These are phyloP conservation scores for Elsinoe perseae DNA, from an alignment of 2,329 filamentous ascomycete species.

Conservation along the genomic window DNA sequence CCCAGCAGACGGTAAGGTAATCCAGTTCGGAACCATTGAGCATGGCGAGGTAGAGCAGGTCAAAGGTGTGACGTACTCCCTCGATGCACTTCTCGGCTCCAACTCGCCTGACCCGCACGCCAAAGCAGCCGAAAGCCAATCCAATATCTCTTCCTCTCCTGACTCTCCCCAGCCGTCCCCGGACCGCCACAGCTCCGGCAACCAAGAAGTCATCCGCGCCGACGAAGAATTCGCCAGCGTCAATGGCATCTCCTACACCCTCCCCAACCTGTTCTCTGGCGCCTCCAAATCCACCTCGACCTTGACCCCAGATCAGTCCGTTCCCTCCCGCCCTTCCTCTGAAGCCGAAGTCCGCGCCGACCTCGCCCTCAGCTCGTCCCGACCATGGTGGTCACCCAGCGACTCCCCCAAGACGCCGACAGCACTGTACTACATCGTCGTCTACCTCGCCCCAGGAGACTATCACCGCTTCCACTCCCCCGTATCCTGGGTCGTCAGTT, in stretches of 20 bases:
- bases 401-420: slow-evolving; percentile 41
- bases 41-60: slow-evolving; percentile 96
- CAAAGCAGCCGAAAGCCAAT: slow-evolving; percentile 39
- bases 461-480: slow-evolving; percentile 98
- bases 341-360: slow-evolving; percentile 79
- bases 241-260: slow-evolving; percentile 91
- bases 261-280: slow-evolving; percentile 83
- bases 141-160: slow-evolving; percentile 31
- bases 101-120: slow-evolving; percentile 43
- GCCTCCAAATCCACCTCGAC: slow-evolving; percentile 14
- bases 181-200: slow-evolving; percentile 33
- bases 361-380: slow-evolving; percentile 58
- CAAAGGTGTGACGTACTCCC: slow-evolving; percentile 95
- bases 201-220: slow-evolving; percentile 60
- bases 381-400: slow-evolving; percentile 43
- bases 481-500: slow-evolving; percentile 88
- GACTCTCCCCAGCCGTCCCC: slow-evolving; percentile 30
- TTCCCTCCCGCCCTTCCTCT: slow-evolving; percentile 56
- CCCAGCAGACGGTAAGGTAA: slow-evolving; percentile 80
- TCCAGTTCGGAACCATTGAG: slow-evolving; percentile 88
- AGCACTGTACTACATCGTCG: slow-evolving; percentile 82
- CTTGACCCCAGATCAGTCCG: slow-evolving; percentile 61
- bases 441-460: slow-evolving; percentile 94
- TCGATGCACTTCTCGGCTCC: slow-evolving; percentile 79
- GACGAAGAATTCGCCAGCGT: slow-evolving; percentile 90